Percentiles rank a stretch among this genome's conserved stretches.
Evolutionary conservation across 768 basidiomycete species (phyloP).

Genomic region (Suillus fuscotomentosus): DNA sequence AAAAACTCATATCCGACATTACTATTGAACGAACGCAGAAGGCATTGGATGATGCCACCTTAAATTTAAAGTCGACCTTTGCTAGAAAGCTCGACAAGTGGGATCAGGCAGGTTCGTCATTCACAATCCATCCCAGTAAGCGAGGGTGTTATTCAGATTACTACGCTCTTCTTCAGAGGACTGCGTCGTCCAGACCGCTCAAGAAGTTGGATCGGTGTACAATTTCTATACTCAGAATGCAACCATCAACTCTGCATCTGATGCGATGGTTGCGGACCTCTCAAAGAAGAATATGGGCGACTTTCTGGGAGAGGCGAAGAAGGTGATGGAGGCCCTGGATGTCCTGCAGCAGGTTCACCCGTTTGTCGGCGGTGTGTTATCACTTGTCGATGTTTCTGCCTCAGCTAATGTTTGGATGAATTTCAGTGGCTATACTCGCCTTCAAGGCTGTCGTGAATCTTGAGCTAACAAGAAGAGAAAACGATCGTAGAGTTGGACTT

Average conservation of each 20-base stretch:
- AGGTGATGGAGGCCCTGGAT: conserved; percentile 24
- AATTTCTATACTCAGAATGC: conserved; percentile 5
- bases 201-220: neutral
- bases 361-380: conserved; percentile 22
- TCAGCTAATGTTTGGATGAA: neutral
- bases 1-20: neutral
- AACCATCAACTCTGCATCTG: neutral
- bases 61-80: neutral
- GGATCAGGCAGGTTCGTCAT: neutral
- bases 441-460: conserved; percentile 49
- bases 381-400: neutral
- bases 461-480: conserved; percentile 47
- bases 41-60: neutral
- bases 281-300: conserved; percentile 13
- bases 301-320: conserved; percentile 20
- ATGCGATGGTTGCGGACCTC: neutral
- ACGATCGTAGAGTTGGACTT: conserved; percentile 46
- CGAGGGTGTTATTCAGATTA: neutral
- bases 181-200: neutral
- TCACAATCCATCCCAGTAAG: neutral
- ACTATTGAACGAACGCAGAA: neutral
- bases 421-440: conserved; percentile 45
- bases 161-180: neutral
- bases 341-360: conserved; percentile 28
- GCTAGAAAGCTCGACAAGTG: neutral